Base-by-base conservation (phyloP, 148 eudicot species). In the Rheum nobile region DNA sequence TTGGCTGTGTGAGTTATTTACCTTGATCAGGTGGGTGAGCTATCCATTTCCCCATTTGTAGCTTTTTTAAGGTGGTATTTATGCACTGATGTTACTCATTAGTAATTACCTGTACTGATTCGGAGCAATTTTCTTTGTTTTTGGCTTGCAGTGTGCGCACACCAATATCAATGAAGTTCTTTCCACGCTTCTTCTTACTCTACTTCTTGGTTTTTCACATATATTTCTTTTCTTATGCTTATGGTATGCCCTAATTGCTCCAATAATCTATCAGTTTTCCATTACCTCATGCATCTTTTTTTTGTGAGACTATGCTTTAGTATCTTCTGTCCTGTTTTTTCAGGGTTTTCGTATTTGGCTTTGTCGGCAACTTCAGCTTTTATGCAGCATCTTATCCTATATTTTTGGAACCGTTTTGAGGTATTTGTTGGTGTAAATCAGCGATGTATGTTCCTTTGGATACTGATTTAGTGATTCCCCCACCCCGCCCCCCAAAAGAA, bases 351-450 rank as follows among this genome's bases (percentile, higher is more conserved):
- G 8, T 94, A 91, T 83, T 79, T 94, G 84, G 98, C 97, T 75
- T 84, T 94, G 37, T 89, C 93, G 47, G 88, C 98, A n/a, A 86
- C 97, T 63, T 97, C 97, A 43, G 93, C 97, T 75, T 94, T 89
- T 85, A 89, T 94, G 98, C 89, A 87, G 81, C 98, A 94, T 76
- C 97, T 94, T 67, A 90, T 94, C 78, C 86, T 94, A 69, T 94
- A 94, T 77, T 94, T 94, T 74, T 94, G 98, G 98, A 94, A 94
- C 79, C 87, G 90, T 28, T 94, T 94, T 77, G 97, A 94, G 96
- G 98, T 91, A 65, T 65, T 32, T 32, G n/a, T 6, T 61, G 68
- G 68, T 29, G 35, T 31, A 61, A 55, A 22, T 22, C 63, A 55
- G 31, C 19, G 31, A 4, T 55, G 63, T 11, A 24, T 55, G 32